Evolutionary conservation across 2,329 filamentous ascomycete species (phyloP).

Genomic region (Fusarium mangiferae): DNA sequence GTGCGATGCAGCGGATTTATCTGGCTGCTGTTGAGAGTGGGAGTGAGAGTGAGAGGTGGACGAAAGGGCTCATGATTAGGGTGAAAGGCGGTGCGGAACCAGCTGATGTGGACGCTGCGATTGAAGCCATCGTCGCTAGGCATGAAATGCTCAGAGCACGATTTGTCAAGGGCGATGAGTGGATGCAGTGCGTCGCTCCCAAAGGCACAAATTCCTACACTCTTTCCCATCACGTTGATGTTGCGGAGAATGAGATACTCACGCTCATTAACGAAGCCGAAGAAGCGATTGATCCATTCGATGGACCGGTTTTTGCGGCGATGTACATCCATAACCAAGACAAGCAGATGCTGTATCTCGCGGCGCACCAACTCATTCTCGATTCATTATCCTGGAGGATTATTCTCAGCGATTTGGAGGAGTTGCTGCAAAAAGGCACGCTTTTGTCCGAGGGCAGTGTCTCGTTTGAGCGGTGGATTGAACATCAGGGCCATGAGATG

Average conservation of each 20-base stretch:
- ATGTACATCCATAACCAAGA: slow-evolving; percentile 60
- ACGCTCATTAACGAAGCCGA: slow-evolving; percentile 55
- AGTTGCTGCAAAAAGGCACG: slow-evolving; percentile 57
- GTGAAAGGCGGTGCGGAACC: slow-evolving; percentile 54
- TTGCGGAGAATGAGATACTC: slow-evolving; percentile 55
- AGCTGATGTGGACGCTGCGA: slow-evolving; percentile 58
- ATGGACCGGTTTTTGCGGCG: slow-evolving; percentile 62
- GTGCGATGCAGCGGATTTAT: slow-evolving; percentile 57
- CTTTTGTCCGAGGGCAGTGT: slow-evolving; percentile 57
- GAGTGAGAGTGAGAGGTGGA: slow-evolving; percentile 53
- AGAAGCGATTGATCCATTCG: slow-evolving; percentile 58
- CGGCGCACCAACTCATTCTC: slow-evolving; percentile 63
- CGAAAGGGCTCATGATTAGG: slow-evolving; percentile 61
- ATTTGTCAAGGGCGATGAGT: slow-evolving; percentile 54
- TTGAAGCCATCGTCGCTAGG: slow-evolving; percentile 60
- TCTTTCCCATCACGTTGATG: slow-evolving; percentile 55
- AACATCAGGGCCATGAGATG: slow-evolving; percentile 55
- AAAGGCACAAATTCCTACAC: slow-evolving; percentile 56
- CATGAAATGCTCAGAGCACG: slow-evolving; percentile 64
- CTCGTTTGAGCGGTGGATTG: slow-evolving; percentile 62
- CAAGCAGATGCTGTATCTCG: slow-evolving; percentile 59
- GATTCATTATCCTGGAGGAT: slow-evolving; percentile 63
- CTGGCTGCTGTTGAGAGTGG: neutral
- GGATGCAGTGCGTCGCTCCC: slow-evolving; percentile 58
- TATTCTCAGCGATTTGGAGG: slow-evolving; percentile 61